These are phyloP conservation scores for Cryphonectria japonica DNA, from an alignment of 2,329 filamentous ascomycete genomes.

Conservation along the genomic window DNA sequence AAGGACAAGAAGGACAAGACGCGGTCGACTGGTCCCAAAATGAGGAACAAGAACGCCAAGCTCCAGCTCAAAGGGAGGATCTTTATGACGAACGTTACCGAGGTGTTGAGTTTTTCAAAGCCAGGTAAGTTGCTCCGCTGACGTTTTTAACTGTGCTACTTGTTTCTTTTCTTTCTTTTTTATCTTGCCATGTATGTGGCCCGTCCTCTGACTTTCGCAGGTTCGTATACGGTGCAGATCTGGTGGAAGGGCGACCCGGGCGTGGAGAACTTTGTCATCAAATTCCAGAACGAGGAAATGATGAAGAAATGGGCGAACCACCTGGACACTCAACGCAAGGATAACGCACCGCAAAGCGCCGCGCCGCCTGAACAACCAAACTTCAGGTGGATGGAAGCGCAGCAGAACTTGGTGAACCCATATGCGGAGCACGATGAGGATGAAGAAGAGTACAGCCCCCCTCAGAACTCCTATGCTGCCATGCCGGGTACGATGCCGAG, in stretches of 20 bases:
- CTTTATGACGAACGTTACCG: slow-evolving; percentile 98
- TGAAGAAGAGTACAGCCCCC: slow-evolving; percentile 54
- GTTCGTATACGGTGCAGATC: slow-evolving; percentile 93
- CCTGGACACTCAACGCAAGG: slow-evolving; percentile 76
- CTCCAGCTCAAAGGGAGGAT: slow-evolving; percentile 95
- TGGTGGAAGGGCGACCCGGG: slow-evolving; percentile 98
- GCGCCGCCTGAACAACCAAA: slow-evolving; percentile 58
- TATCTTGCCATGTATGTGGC: neutral
- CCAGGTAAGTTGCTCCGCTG: slow-evolving; percentile 66
- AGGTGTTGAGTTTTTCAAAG: slow-evolving; percentile 85
- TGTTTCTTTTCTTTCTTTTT: slow-evolving; percentile 8
- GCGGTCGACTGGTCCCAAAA: slow-evolving; percentile 59
- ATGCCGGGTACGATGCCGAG: slow-evolving; percentile 55
- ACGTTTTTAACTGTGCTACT: neutral
- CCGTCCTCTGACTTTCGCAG: slow-evolving; percentile 51
- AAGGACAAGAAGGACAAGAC: slow-evolving; percentile 76
- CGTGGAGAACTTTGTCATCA: slow-evolving; percentile 95
- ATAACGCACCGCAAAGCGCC: slow-evolving; percentile 55
- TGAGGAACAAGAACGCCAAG: slow-evolving; percentile 71
- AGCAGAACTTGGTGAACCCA: slow-evolving; percentile 77
- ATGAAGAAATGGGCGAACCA: slow-evolving; percentile 91
- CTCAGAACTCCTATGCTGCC: slow-evolving; percentile 31
- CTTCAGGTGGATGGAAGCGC: slow-evolving; percentile 77
- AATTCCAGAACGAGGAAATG: slow-evolving; percentile 86
- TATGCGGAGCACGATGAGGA: slow-evolving; percentile 71